Conservation (phyloP, 192 early-diverging fungal species). For the Entomortierella lignicola region DNA sequence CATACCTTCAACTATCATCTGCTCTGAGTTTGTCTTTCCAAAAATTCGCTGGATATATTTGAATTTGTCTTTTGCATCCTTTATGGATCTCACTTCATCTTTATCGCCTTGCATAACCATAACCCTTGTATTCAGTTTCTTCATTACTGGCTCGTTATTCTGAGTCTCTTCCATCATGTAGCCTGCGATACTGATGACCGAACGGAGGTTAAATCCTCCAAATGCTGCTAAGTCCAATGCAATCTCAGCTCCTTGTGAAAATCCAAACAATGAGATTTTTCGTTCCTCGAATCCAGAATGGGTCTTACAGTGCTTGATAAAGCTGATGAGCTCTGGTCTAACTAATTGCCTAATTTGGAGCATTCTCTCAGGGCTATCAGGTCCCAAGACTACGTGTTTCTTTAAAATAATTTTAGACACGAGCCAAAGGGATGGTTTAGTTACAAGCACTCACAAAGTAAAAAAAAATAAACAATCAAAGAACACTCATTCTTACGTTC, state of each 20-base stretch:
- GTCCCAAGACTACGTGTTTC: conserved; percentile 47
- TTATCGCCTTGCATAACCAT: conserved; percentile 71
- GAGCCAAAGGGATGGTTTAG: too few species aligned
- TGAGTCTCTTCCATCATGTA: conserved; percentile 62
- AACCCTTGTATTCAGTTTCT: conserved; percentile 49
- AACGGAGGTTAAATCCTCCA: conserved; percentile 60
- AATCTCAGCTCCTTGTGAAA: conserved; percentile 76
- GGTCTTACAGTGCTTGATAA: conserved; percentile 60
- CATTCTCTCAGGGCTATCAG: conserved; percentile 50
- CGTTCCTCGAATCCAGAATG: conserved; percentile 55
- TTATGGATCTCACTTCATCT: conserved; percentile 58
- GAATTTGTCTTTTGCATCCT: conserved; percentile 51
- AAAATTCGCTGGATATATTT: conserved; percentile 52
- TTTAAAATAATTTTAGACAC: neutral
- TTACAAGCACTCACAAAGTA: neutral
- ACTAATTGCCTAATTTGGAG: conserved; percentile 59
- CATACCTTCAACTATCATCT: conserved; percentile 65
- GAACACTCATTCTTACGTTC: conserved; percentile 51
- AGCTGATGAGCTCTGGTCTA: conserved; percentile 52
- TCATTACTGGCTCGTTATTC: conserved; percentile 26
- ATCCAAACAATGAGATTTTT: conserved; percentile 76
- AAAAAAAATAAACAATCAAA: neutral
- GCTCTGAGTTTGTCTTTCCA: conserved; percentile 38
- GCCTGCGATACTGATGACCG: conserved; percentile 71
- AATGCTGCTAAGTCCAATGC: conserved; percentile 74